These are phyloP conservation scores for Penicillium sp. DNA, from an alignment of 2,329 filamentous ascomycete species.

Conservation along the genomic window DNA sequence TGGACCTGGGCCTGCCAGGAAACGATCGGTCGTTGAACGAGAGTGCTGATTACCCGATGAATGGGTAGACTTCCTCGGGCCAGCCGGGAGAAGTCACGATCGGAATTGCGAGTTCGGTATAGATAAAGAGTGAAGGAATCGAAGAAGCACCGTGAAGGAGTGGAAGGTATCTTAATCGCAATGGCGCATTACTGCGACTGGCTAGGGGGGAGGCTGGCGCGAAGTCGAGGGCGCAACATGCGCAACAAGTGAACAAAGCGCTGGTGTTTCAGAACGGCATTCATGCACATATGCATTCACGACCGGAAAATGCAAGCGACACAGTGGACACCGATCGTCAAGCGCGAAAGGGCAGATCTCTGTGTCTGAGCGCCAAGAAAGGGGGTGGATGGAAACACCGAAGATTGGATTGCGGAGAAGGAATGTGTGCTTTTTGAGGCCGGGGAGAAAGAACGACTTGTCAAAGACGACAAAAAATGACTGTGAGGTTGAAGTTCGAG, in stretches of 20 bases:
- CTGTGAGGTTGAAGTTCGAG: conserved; percentile 2
- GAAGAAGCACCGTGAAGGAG: neutral
- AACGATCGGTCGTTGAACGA: conserved; percentile 7
- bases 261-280: conserved; percentile 13
- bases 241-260: conserved; percentile 2
- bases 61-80: conserved; percentile 32
- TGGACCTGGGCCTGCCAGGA: conserved; percentile 32
- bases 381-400: conserved; percentile 11
- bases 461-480: neutral
- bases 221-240: neutral
- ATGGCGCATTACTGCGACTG: conserved; percentile 19
- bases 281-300: conserved; percentile 1
- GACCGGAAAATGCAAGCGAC: neutral
- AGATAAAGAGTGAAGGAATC: neutral
- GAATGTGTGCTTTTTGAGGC: conserved; percentile 11
- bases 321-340: conserved; percentile 4
- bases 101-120: neutral
- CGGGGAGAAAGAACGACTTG: conserved; percentile 8
- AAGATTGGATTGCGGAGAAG: conserved; percentile 15
- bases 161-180: conserved; percentile 15
- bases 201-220: conserved; percentile 8
- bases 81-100: conserved; percentile 34
- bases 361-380: conserved; percentile 19
- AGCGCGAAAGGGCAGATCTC: conserved; percentile 16
- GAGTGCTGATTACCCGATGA: conserved; percentile 5